Evolutionary conservation across 805 yeast species (phyloP).

Genomic region (Ascoidea asiatica): DNA sequence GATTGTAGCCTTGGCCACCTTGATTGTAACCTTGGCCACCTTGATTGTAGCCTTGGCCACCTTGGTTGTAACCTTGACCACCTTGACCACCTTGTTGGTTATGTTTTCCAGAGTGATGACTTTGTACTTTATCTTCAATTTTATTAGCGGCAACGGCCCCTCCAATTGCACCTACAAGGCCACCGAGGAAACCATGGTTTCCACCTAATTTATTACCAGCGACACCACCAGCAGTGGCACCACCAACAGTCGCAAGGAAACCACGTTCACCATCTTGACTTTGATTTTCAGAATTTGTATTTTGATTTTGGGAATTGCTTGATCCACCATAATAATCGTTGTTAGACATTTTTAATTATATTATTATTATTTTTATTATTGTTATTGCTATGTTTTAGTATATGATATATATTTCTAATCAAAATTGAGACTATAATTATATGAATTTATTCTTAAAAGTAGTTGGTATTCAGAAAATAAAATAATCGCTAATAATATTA

Average conservation of each 20-base stretch:
- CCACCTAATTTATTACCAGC: constrained; percentile 34
- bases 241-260: constrained; percentile 28
- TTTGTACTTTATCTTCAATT: constrained; percentile 19
- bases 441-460: too few species aligned
- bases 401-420: too few species aligned
- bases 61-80: neutral
- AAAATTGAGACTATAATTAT: too few species aligned
- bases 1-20: neutral
- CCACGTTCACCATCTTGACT: constrained; percentile 24
- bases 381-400: too few species aligned
- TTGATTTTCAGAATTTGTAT: too few species aligned
- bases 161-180: constrained; percentile 29
- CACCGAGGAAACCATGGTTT: constrained; percentile 18
- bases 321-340: too few species aligned
- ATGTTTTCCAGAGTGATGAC: neutral
- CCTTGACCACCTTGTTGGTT: neutral
- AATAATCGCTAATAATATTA: too few species aligned
- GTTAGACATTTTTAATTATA: too few species aligned
- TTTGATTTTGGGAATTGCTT: too few species aligned
- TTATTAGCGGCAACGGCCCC: constrained; percentile 46
- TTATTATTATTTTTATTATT: too few species aligned
- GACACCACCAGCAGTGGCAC: constrained; percentile 41
- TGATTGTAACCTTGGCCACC: neutral
- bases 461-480: too few species aligned
- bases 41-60: neutral